These are phyloP conservation scores for Neonectria coccinea DNA, from an alignment of 2,329 filamentous ascomycete genomes.

Conservation along the genomic window DNA sequence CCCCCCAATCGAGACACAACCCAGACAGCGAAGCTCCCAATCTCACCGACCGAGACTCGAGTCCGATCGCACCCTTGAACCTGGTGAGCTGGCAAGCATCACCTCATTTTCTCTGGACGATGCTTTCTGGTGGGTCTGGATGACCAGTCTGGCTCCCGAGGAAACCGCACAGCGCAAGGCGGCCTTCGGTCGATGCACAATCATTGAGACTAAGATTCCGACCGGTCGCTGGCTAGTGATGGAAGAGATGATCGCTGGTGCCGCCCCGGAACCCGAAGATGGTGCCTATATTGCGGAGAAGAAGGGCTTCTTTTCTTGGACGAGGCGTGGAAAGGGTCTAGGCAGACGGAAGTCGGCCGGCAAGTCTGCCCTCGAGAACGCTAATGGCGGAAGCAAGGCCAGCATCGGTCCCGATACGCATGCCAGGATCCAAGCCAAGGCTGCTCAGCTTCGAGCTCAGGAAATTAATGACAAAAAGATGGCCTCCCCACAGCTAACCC, in stretches of 20 bases:
- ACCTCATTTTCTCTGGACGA: slow-evolving; percentile 88
- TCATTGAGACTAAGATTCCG: slow-evolving; percentile 87
- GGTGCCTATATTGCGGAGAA: slow-evolving; percentile 95
- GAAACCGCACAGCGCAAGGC: slow-evolving; percentile 88
- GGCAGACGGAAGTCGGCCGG: slow-evolving; percentile 77
- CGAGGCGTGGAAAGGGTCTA: slow-evolving; percentile 72
- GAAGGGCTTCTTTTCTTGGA: slow-evolving; percentile 93
- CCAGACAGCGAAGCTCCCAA: slow-evolving; percentile 85
- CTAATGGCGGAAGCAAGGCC: slow-evolving; percentile 75
- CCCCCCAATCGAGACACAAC: slow-evolving; percentile 80
- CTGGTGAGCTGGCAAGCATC: slow-evolving; percentile 95
- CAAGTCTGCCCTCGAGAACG: slow-evolving; percentile 68
- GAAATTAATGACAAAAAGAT: slow-evolving; percentile 69
- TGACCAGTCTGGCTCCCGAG: slow-evolving; percentile 92
- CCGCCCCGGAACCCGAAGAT: slow-evolving; percentile 83
- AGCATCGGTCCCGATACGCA: slow-evolving; percentile 93
- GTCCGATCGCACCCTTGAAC: slow-evolving; percentile 77
- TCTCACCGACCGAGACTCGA: slow-evolving; percentile 82
- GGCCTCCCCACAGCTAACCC: slow-evolving; percentile 54
- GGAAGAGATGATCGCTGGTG: slow-evolving; percentile 96
- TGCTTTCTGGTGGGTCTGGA: slow-evolving; percentile 99
- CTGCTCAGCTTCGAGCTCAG: slow-evolving; percentile 81
- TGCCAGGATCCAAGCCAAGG: slow-evolving; percentile 91
- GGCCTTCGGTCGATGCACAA: slow-evolving; percentile 91
- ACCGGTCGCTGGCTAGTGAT: slow-evolving; percentile 91